Base-by-base conservation (phyloP, 768 basidiomycete genomes). In the Naganishia kalamii region DNA sequence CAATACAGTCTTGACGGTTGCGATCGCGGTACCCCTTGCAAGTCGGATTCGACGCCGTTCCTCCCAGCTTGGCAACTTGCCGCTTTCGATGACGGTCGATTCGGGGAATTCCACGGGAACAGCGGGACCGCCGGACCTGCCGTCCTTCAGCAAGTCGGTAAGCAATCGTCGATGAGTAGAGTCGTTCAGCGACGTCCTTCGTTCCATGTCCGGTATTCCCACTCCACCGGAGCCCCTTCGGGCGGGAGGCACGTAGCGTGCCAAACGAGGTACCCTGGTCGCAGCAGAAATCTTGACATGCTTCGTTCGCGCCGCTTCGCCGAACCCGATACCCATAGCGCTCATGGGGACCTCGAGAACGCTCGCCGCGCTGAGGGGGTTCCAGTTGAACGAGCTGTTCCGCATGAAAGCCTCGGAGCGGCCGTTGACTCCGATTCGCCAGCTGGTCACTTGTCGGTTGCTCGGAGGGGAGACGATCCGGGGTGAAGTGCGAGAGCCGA, bases 11-110 rank as follows among this genome's bases (percentile, higher is more conserved):
- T 44, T 57, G 32, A 65, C 54, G 21, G 64, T 50, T 3, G 64
- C 64, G 21, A 65, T 65, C 7, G 64, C 30, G 27, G 54, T 44
- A 41, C 64, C 64, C n/a, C 64, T 43, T 6, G 64, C 43, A 23
- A 51, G 51, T 23, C 54, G 54, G 13, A 57, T 57, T 13, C 32
- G 35, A 12, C 32, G 33, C 17, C 37, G 54, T 40, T 57, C 54
- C 12, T 57, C 54, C 12, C 12, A 57, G n/a, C 21, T 40, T 8
- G 54, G 54, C n/a, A 57, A 25, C 27, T 37, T 57, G 10, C 54
- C 54, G 37, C 21, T 35, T 41, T 25, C 54, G 19, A 57, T 57
- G 10, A 57, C 12, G n/a, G 54, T 57, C 23, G 54, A n/a, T 15
- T 57, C 54, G 27, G 54, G 54, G 23, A 57, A 57, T 17, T 49